These are phyloP conservation scores for Leishmania aethiopica DNA, from an alignment of 208 protist genomes.

Conservation along the genomic window DNA sequence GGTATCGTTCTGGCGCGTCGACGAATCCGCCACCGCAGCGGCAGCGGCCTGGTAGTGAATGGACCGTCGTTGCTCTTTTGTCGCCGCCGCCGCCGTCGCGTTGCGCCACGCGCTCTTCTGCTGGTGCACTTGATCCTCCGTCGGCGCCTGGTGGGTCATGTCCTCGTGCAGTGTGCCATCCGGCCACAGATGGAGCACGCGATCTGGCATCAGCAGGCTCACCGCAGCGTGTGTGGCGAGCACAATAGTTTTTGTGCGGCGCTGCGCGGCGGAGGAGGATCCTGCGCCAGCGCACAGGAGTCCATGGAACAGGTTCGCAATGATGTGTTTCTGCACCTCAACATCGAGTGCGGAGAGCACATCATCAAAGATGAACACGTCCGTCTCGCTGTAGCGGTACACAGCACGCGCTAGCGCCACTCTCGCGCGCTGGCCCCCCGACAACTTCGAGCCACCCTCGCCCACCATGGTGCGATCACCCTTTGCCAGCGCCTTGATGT, in stretches of 20 bases:
- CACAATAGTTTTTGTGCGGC: conserved; percentile 53
- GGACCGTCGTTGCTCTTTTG: conserved; percentile 24
- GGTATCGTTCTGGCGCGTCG: neutral
- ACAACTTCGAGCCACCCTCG: conserved; percentile 81
- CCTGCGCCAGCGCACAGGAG: conserved; percentile 34
- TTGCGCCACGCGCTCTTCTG: conserved; percentile 39
- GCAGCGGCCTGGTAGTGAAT: conserved; percentile 10
- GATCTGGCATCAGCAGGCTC: conserved; percentile 46
- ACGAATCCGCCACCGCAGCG: neutral
- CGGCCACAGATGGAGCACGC: conserved; percentile 40
- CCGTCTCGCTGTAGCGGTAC: conserved; percentile 56
- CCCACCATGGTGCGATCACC: conserved; percentile 92
- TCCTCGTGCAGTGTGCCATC: conserved; percentile 52
- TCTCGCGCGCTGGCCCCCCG: conserved; percentile 86
- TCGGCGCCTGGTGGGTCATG: conserved; percentile 22
- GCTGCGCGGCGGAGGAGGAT: neutral
- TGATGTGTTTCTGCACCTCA: conserved; percentile 83
- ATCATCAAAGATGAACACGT: conserved; percentile 93
- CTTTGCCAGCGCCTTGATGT: conserved; percentile 73
- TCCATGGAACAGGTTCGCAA: conserved; percentile 69
- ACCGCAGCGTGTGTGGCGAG: conserved; percentile 46
- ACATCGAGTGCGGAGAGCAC: conserved; percentile 94
- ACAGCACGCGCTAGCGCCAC: conserved; percentile 85
- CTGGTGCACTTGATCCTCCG: conserved; percentile 32
- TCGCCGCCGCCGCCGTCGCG: conserved; percentile 31